Base-by-base conservation (phyloP, 164 flowering plant species). In the Berberis vulgaris region DNA sequence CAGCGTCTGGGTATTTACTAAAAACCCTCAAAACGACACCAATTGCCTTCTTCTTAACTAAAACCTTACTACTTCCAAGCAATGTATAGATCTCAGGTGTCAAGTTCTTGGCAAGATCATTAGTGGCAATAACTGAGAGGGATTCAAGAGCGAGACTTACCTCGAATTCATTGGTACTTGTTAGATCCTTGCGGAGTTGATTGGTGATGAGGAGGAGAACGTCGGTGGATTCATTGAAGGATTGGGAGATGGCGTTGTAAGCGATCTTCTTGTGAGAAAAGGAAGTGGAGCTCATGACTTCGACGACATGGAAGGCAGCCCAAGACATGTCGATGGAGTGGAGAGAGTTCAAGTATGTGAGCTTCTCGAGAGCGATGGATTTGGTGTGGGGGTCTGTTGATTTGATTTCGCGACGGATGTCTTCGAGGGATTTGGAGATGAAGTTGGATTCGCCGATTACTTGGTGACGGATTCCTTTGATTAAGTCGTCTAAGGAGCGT, bases 301-400 rank as follows among this genome's bases (percentile, higher is more conserved):
- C 97, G 39, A 89, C 81, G 72, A 78, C 83, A 69, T 83, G 89
- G 71, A 91, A 94, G 4, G 95, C 75, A n/a, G 99, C 96, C 78
- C 80, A 86, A 3, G 87, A 81, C 86, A 84, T 85, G 78, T 85
- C 90, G 69, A 75, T 11, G 49, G 64, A 75, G 67, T 87, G 78
- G 71, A 91, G 66, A 45, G 96, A 79, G 71, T 64, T 74, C 63
- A 91, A 86, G 67, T 87, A 94, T 12, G 91, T 69, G 67, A 91
- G 91, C 63, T 94, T 94, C 43, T 86, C 83, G 55, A 94, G 86
- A 54, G 99, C 99, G 45, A 62, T 70, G 65, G 96, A 70, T 65
- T 94, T 94, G 65, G 87, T 85, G 45, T 67, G 65, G n/a, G 67
- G 79, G 74, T 91, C 96, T 3, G 90, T 86, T 42, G 99, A 84